A percentile compares a stretch with the other conserved stretches of the same genome.
Evolutionary conservation across 2,329 filamentous ascomycete genomes (phyloP).

Genomic region (Stachybotrys chlorohalonatus): DNA sequence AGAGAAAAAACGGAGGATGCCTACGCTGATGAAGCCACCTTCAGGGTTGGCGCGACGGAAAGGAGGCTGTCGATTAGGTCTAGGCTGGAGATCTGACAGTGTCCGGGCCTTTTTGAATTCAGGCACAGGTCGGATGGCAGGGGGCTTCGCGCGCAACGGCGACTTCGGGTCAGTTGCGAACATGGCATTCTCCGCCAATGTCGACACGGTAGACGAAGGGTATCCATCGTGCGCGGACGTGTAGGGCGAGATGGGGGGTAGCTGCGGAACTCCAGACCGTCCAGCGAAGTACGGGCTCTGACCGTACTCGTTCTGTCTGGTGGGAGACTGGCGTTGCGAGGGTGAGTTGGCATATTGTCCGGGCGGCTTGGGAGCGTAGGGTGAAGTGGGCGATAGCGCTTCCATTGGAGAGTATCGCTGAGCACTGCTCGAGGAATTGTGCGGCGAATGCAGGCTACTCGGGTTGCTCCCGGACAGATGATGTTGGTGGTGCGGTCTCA

Average conservation of each 20-base stretch:
- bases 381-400: slow-evolving; percentile 67
- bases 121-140: slow-evolving; percentile 58
- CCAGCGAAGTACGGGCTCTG: slow-evolving; percentile 49
- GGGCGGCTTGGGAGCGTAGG: slow-evolving; percentile 60
- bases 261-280: slow-evolving; percentile 41
- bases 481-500: slow-evolving; percentile 69
- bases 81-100: slow-evolving; percentile 66
- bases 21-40: slow-evolving; percentile 93
- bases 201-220: slow-evolving; percentile 60
- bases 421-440: slow-evolving; percentile 66
- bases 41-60: slow-evolving; percentile 93
- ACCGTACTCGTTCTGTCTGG: slow-evolving; percentile 53
- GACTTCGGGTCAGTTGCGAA: slow-evolving; percentile 49
- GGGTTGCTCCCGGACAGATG: slow-evolving; percentile 47
- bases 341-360: slow-evolving; percentile 43
- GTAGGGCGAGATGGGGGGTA: slow-evolving; percentile 66
- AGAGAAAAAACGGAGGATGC: slow-evolving; percentile 18
- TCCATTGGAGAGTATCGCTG: slow-evolving; percentile 97
- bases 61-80: slow-evolving; percentile 77
- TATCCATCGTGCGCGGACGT: slow-evolving; percentile 62
- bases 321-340: slow-evolving; percentile 67
- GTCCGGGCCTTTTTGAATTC: slow-evolving; percentile 76
- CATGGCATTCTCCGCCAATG: slow-evolving; percentile 54
- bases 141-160: slow-evolving; percentile 43
- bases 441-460: slow-evolving; percentile 62